Percentiles rank a stretch among this genome's conserved stretches.
Evolutionary conservation across 2,329 filamentous ascomycete genomes (phyloP).

Genomic region (Eutypa lata): DNA sequence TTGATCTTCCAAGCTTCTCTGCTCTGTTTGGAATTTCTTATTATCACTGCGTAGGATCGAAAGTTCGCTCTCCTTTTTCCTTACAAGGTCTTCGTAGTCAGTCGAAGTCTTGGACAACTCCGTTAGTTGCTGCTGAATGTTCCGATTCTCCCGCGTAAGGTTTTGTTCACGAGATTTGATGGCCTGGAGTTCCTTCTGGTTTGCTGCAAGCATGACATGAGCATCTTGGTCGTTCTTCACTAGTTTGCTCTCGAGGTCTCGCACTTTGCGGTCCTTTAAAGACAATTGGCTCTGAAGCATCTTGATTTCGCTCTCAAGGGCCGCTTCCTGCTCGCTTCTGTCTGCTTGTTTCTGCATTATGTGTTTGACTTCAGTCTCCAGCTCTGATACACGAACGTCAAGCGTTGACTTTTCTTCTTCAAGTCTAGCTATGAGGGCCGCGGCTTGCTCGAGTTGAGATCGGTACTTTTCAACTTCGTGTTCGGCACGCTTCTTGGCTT

Average conservation of each 20-base stretch:
- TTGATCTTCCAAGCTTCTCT: constrained; percentile 74
- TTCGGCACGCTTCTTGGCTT: constrained; percentile 85
- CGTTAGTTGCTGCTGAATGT: constrained; percentile 79
- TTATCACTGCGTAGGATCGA: constrained; percentile 80
- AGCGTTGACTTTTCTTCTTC: constrained; percentile 83
- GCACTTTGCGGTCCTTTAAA: constrained; percentile 84
- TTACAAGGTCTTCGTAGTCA: constrained; percentile 90
- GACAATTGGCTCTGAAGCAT: constrained; percentile 88
- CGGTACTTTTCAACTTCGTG: constrained; percentile 77
- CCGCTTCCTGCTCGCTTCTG: constrained; percentile 72
- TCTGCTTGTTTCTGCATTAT: constrained; percentile 69
- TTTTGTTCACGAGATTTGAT: constrained; percentile 73
- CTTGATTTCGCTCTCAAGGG: constrained; percentile 77
- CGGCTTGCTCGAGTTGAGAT: constrained; percentile 86
- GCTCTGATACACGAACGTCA: constrained; percentile 60
- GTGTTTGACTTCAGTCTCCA: constrained; percentile 70
- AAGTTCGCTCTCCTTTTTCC: constrained; percentile 91
- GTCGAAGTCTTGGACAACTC: constrained; percentile 89
- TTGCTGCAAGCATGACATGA: constrained; percentile 75
- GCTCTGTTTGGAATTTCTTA: constrained; percentile 78
- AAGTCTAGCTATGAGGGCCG: constrained; percentile 77
- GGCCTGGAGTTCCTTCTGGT: constrained; percentile 76
- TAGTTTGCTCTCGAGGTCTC: constrained; percentile 81
- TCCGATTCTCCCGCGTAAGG: constrained; percentile 74
- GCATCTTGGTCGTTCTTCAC: constrained; percentile 84